These are phyloP conservation scores for Calonectria henricotiae DNA, from an alignment of 2,329 filamentous ascomycete species.

Conservation along the genomic window DNA sequence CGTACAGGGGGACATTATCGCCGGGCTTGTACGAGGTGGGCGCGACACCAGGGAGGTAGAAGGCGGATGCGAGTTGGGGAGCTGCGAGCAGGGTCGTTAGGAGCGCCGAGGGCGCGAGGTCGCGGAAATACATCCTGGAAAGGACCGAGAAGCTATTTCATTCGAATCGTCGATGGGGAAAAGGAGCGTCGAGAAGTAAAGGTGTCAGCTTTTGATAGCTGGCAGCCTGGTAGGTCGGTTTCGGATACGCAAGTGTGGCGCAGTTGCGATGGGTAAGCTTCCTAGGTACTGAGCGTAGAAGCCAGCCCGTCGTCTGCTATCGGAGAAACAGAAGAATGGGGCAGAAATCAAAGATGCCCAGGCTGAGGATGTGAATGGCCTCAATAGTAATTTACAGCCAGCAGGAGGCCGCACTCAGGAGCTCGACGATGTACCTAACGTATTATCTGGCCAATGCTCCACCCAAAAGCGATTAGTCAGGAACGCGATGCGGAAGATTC, in stretches of 20 bases:
- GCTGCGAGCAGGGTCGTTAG: constrained; percentile 67
- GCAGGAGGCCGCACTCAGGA: constrained; percentile 48
- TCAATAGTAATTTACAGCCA: constrained; percentile 42
- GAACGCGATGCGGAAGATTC: constrained; percentile 41
- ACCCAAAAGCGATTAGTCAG: constrained; percentile 50
- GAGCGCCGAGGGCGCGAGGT: constrained; percentile 67
- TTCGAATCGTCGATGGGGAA: constrained; percentile 45
- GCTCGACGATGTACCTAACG: constrained; percentile 44
- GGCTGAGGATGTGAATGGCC: constrained; percentile 27
- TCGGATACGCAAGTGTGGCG: constrained; percentile 48
- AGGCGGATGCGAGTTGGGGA: constrained; percentile 77
- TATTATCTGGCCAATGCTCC: constrained; percentile 51
- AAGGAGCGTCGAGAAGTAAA: constrained; percentile 42
- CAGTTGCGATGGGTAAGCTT: constrained; percentile 20
- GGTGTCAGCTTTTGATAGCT: constrained; percentile 33
- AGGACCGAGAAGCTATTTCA: constrained; percentile 46
- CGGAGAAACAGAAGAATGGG: not conserved
- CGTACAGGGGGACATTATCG: constrained; percentile 87
- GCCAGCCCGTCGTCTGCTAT: constrained; percentile 5
- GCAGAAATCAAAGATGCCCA: constrained; percentile 25
- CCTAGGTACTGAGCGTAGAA: constrained; percentile 24
- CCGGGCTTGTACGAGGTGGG: constrained; percentile 90
- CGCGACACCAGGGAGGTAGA: constrained; percentile 96
- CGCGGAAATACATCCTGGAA: constrained; percentile 64
- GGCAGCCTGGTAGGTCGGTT: constrained; percentile 32